These are phyloP conservation scores for Suillus brevipes DNA, from an alignment of 768 basidiomycete species.

Conservation along the genomic window DNA sequence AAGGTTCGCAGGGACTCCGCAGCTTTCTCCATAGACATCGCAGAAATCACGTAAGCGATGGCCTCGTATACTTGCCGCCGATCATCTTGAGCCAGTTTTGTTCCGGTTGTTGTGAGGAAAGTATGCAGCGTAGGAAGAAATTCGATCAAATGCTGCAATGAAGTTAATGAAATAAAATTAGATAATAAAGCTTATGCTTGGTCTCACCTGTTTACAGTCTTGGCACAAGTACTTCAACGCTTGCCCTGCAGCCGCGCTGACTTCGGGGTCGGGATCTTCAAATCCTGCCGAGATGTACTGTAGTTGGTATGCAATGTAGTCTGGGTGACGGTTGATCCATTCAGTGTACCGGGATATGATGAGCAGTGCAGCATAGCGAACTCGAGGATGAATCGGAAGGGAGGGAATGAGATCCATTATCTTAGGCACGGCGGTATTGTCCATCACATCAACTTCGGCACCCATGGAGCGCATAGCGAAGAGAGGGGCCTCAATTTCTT, in stretches of 20 bases:
- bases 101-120: conserved; percentile 79
- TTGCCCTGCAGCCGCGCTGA: conserved; percentile 91
- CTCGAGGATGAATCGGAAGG: conserved; percentile 84
- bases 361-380: conserved; percentile 93
- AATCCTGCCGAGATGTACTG: conserved; percentile 94
- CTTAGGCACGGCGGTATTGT: conserved; percentile 87
- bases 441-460: conserved; percentile 81
- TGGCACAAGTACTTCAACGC: conserved; percentile 96
- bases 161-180: conserved; percentile 10
- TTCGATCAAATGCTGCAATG: conserved; percentile 76
- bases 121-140: conserved; percentile 90
- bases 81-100: conserved; percentile 83
- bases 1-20: conserved; percentile 87
- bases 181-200: neutral
- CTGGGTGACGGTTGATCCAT: conserved; percentile 90
- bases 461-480: conserved; percentile 99
- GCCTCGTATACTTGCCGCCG: conserved; percentile 92
- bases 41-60: conserved; percentile 91
- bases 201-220: conserved; percentile 83
- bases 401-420: conserved; percentile 94
- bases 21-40: conserved; percentile 88
- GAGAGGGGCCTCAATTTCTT: conserved; percentile 94
- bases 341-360: conserved; percentile 96
- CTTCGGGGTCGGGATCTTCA: conserved; percentile 75
- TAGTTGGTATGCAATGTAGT: conserved; percentile 81